Evolutionary conservation across 352 stramenopile genomes (phyloP), one percentile per base, ranked within the genome.

Genomic region (Phytophthora syringae): DNA sequence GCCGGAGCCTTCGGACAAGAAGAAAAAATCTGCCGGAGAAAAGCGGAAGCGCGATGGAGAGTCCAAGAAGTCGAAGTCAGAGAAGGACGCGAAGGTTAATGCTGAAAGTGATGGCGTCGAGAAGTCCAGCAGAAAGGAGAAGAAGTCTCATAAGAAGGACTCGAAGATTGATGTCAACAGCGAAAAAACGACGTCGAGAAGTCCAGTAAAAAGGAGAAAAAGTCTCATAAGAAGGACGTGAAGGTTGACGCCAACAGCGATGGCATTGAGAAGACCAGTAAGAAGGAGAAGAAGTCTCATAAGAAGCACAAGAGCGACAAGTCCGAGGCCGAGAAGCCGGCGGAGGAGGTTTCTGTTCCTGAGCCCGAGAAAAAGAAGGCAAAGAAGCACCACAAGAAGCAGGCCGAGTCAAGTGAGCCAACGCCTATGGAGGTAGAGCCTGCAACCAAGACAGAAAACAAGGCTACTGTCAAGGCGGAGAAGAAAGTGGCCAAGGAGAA

Each of bases 251-350:
- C 15, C 7, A 25, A 58, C 10, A 44, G 49, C 21, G 42, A 45
- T 1, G 42, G 67, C 52, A 40, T 13, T 9, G 64, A 75, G 13
- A 57, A 72, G 21, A 25, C 16, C 10, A 48, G 40, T 9, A 74
- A 75, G 43, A 76, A 70, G 24, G 62, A 59, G 21, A 67, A 68
- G 16, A 74, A 79, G 37, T n/a, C 27, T 20, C 65, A 74, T 9
- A 82, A 80, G 55, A 76, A 77, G 30, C 43, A 64, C n/a, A 63
- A 77, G 22, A 48, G 32, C 11, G 76, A 80, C 36, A 48, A 65
- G 13, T 18, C 18, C 0, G 51, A 50, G 34, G 27, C 27, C 6
- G 40, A 70, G 22, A 48, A 70, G 47, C 13, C 30, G 24, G 12
- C 12, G 16, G 44, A 57, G 36, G 43, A 63, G 11, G 43, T 44